Evolutionary conservation across 495 filamentous ascomycete species (phyloP).

Genomic region (Mycothermus thermophilus): DNA sequence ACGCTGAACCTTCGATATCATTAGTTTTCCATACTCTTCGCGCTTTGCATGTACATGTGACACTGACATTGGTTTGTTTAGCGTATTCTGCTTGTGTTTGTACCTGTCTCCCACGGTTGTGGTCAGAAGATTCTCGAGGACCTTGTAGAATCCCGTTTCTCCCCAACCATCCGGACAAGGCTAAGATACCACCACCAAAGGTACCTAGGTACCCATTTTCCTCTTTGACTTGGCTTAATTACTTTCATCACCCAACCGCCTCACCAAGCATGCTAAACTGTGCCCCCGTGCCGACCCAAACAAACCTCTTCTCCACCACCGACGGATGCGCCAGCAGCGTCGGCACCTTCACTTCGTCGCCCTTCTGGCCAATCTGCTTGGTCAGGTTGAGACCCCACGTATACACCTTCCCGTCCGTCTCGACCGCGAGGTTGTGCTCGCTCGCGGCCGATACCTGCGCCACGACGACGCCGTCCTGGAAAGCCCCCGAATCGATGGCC

Average conservation of each 20-base stretch:
- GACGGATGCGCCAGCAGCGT: conserved; percentile 46
- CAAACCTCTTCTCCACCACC: conserved; percentile 37
- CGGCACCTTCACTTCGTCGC: conserved; percentile 39
- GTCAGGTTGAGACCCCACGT: conserved; percentile 57
- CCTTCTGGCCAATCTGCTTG: conserved; percentile 48
- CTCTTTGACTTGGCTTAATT: too few species aligned
- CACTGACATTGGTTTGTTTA: too few species aligned
- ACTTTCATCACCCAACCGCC: not conserved
- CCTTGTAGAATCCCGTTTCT: too few species aligned
- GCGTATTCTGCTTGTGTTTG: too few species aligned
- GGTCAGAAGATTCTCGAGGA: too few species aligned
- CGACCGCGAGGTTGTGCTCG: conserved; percentile 46
- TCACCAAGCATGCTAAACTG: conserved; percentile 46
- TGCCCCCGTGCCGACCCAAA: conserved; percentile 45
- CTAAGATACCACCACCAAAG: too few species aligned
- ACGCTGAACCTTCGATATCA: too few species aligned
- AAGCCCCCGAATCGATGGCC: conserved; percentile 12
- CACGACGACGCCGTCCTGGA: conserved; percentile 19
- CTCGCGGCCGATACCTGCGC: conserved; percentile 35
- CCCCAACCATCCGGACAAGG: too few species aligned
- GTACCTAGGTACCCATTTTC: too few species aligned
- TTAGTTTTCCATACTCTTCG: too few species aligned
- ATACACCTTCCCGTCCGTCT: conserved; percentile 39
- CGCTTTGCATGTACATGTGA: too few species aligned
- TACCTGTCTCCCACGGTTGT: too few species aligned